Conservation (phyloP, 352 stramenopile species). For the Elongisporangium undulatum region DNA sequence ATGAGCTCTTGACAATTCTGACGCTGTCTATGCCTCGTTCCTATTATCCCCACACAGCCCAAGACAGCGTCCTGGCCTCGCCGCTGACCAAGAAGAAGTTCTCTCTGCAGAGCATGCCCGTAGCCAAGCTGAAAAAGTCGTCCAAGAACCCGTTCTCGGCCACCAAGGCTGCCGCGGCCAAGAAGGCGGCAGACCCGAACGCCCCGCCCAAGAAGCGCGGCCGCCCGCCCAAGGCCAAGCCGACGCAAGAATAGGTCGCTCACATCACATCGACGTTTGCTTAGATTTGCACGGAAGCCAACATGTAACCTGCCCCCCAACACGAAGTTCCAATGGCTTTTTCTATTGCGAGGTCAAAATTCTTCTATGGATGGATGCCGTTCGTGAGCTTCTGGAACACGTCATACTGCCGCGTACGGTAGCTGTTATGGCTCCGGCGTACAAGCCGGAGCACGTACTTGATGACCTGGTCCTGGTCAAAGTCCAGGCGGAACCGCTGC, state of each 20-base stretch:
- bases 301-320: neutral
- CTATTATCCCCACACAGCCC: constrained; percentile 15
- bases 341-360: constrained; percentile 4
- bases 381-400: constrained; percentile 92
- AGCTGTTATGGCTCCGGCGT: constrained; percentile 87
- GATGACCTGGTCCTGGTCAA: constrained; percentile 85
- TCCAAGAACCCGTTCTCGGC: constrained; percentile 73
- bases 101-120: constrained; percentile 67
- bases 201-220: constrained; percentile 13
- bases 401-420: constrained; percentile 89
- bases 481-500: constrained; percentile 72
- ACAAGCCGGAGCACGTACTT: constrained; percentile 89
- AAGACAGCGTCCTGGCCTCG: constrained; percentile 56
- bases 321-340: constrained; percentile 6
- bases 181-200: constrained; percentile 13
- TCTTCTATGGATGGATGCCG: constrained; percentile 76
- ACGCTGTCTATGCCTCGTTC: no score
- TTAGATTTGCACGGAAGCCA: neutral
- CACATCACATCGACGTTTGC: neutral
- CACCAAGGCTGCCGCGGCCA: constrained; percentile 10
- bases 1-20: no score
- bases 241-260: constrained; percentile 10
- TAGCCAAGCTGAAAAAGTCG: constrained; percentile 79
- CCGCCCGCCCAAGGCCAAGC: constrained; percentile 28
- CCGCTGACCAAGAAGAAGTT: constrained; percentile 69